Evolutionary conservation across 139 green algal species (phyloP).

Genomic region (Chlamydomonas incerta): DNA sequence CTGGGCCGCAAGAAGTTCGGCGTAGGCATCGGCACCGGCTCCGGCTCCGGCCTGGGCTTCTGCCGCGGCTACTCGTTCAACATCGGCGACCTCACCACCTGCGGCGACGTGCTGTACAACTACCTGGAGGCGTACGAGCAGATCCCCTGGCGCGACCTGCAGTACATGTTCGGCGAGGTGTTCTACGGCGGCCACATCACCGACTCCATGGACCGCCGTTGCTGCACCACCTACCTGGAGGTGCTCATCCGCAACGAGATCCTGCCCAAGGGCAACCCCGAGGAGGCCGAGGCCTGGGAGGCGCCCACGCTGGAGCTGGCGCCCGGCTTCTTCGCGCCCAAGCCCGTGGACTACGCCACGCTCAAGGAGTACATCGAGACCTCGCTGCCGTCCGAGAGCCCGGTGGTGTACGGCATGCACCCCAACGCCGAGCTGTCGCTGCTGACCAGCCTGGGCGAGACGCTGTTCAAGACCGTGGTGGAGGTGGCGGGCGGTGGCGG

Average conservation of each 20-base stretch:
- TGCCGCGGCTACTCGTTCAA: constrained; percentile 93
- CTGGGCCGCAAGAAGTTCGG: constrained; percentile 93
- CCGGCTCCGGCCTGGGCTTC: constrained; percentile 88
- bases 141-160: constrained; percentile 86
- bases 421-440: constrained; percentile 88
- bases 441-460: constrained; percentile 85
- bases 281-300: constrained; percentile 59
- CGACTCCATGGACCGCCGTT: constrained; percentile 88
- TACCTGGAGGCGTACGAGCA: constrained; percentile 83
- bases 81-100: constrained; percentile 88
- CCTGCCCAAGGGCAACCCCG: constrained; percentile 66
- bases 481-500: constrained; percentile 77
- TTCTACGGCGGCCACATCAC: constrained; percentile 93
- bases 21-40: constrained; percentile 84
- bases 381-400: constrained; percentile 80
- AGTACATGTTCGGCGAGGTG: constrained; percentile 90
- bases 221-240: constrained; percentile 88
- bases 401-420: constrained; percentile 91
- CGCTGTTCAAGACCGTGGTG: constrained; percentile 86
- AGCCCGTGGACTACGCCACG: constrained; percentile 72
- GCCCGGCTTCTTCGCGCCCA: constrained; percentile 82
- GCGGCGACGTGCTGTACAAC: constrained; percentile 89
- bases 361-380: constrained; percentile 85
- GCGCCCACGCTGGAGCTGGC: constrained; percentile 78
- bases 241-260: constrained; percentile 85